A percentile compares a stretch with the other conserved stretches of the same genome.
These are phyloP conservation scores for Sugiyamaella grinbergsii DNA, from an alignment of 1,139 yeast species.

Conservation along the genomic window DNA sequence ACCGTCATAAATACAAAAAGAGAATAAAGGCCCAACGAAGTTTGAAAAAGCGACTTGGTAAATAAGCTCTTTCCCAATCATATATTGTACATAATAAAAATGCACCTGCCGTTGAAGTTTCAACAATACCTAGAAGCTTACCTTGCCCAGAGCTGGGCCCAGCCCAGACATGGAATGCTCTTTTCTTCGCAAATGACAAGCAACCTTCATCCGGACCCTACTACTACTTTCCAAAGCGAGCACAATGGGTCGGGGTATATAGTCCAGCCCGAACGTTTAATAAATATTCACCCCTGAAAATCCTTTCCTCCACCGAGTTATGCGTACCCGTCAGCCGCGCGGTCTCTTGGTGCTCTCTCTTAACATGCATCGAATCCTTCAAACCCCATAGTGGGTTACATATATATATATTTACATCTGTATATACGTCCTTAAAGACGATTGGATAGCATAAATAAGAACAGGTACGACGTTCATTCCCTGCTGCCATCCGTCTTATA, in stretches of 20 bases:
- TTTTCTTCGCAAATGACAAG: too few relatives aligned
- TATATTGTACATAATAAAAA: slow-evolving; percentile 7
- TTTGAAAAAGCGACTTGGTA: slow-evolving; percentile 44
- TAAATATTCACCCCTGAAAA: not conserved
- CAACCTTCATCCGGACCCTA: too few relatives aligned
- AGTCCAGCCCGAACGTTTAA: too few relatives aligned
- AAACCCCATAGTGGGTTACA: not conserved
- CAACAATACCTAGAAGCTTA: too few relatives aligned
- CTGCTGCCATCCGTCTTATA: not conserved
- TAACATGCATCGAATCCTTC: not conserved
- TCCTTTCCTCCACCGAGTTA: not conserved
- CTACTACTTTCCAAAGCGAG: too few relatives aligned
- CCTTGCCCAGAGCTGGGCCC: too few relatives aligned
- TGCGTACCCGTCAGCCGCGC: not conserved
- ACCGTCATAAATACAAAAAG: slow-evolving; percentile 51
- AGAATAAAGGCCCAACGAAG: slow-evolving; percentile 49
- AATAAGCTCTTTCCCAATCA: slow-evolving; percentile 22
- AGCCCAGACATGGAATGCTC: too few relatives aligned
- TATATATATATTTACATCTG: too few relatives aligned
- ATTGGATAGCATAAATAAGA: not conserved
- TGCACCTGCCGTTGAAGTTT: too few relatives aligned
- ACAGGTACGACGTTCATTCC: too few relatives aligned
- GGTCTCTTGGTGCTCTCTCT: not conserved
- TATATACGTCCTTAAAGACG: not conserved
- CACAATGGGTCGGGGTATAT: too few relatives aligned